A percentile compares a stretch with the other conserved stretches of the same genome.
phyloP scores from a whole-genome alignment of 441 rosid species.

The Theobroma grandiflorum region DNA sequence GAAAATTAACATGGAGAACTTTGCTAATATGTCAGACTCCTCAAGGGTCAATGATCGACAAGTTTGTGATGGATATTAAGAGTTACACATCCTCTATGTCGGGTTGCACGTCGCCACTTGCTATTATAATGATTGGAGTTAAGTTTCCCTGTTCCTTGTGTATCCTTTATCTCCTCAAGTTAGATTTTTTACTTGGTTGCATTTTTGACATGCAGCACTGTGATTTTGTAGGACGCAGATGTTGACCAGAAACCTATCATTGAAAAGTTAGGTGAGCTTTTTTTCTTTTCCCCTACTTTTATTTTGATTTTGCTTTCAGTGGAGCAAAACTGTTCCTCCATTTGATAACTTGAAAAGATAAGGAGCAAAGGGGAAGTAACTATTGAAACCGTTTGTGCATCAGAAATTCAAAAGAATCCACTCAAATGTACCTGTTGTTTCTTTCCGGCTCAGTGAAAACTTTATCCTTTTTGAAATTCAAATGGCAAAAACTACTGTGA shows the following conservation, averaged over 20 bases:
- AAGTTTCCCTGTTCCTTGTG: slow-evolving; percentile 34
- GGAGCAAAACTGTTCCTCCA: neutral
- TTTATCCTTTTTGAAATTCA: neutral
- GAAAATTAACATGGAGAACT: slow-evolving; percentile 20
- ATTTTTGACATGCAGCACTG: slow-evolving; percentile 23
- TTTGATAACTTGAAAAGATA: slow-evolving; percentile 12
- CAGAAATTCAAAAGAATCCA: neutral
- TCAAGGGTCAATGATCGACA: slow-evolving; percentile 46
- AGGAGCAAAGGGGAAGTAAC: slow-evolving; percentile 9
- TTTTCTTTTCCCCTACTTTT: slow-evolving; percentile 14
- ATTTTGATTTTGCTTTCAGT: slow-evolving; percentile 14
- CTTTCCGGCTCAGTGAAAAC: neutral
- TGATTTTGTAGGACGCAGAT: slow-evolving; percentile 50
- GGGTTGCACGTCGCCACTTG: slow-evolving; percentile 61
- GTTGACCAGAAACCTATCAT: slow-evolving; percentile 52
- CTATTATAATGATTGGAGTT: slow-evolving; percentile 81
- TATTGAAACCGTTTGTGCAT: neutral
- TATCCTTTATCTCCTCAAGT: slow-evolving; percentile 20
- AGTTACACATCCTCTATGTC: slow-evolving; percentile 57
- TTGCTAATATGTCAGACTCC: slow-evolving; percentile 40
- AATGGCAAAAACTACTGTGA: neutral
- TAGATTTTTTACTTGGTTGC: slow-evolving; percentile 19
- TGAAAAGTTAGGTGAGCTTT: slow-evolving; percentile 70
- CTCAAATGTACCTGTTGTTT: neutral
- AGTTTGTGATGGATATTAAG: slow-evolving; percentile 69